Conservation (phyloP, 768 basidiomycete species). For the Russula sp. region DNA sequence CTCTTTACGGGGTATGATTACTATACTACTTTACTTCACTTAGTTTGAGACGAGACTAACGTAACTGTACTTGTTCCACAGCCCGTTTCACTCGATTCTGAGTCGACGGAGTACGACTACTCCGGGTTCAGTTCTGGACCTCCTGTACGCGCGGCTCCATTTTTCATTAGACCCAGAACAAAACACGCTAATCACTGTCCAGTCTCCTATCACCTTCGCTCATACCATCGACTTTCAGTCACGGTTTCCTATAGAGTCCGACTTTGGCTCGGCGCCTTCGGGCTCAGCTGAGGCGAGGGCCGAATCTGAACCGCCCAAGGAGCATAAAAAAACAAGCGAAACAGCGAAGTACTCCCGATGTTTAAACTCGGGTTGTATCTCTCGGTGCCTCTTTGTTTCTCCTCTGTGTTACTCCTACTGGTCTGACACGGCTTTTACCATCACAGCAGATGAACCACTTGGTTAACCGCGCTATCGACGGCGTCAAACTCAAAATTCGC, state of each 20-base stretch:
- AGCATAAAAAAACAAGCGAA: neutral
- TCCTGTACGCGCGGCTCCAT: neutral
- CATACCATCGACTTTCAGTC: neutral
- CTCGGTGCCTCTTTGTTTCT: neutral
- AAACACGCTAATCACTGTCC: neutral
- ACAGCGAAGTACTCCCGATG: slow-evolving; percentile 3
- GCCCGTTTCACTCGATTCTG: slow-evolving; percentile 14
- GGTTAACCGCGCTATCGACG: slow-evolving; percentile 13
- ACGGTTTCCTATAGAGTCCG: neutral
- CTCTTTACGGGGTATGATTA: slow-evolving; percentile 17
- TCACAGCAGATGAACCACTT: slow-evolving; percentile 11
- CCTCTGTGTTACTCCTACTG: neutral
- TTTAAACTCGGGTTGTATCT: slow-evolving; percentile 11
- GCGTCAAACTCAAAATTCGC: slow-evolving; percentile 16
- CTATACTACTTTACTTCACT: too few species aligned
- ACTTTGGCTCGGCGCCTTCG: neutral
- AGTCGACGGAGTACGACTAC: slow-evolving; percentile 12
- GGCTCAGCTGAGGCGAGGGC: neutral
- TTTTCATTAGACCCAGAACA: neutral
- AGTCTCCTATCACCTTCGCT: slow-evolving; percentile 23
- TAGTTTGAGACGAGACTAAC: neutral
- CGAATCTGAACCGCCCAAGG: neutral
- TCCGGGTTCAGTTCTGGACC: neutral
- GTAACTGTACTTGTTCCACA: neutral
- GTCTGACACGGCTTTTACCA: neutral